phyloP scores from a whole-genome alignment of 2,329 filamentous ascomycete species.

The Ploettnerulaceae sp. region DNA sequence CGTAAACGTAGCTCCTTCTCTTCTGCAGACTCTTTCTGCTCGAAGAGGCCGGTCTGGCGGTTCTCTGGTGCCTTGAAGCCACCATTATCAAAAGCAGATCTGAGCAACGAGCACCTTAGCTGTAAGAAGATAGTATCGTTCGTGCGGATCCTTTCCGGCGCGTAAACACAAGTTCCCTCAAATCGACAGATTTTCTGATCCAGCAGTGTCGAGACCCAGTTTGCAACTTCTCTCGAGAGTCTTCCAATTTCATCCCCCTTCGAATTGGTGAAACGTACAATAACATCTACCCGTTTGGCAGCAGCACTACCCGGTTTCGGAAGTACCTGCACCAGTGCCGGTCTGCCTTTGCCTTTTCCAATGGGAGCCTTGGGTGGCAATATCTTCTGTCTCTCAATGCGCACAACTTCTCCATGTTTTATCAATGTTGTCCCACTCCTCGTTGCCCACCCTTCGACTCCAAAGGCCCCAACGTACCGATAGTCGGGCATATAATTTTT shows the following conservation, averaged over 20 bases:
- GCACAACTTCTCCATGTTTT: constrained; percentile 75
- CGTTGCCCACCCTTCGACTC: constrained; percentile 87
- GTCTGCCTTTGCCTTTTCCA: constrained; percentile 41
- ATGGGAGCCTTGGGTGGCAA: constrained; percentile 49
- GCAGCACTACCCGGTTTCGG: constrained; percentile 38
- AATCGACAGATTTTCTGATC: constrained; percentile 88
- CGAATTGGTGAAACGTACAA: constrained; percentile 84
- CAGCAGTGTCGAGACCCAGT: constrained; percentile 87
- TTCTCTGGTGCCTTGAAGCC: constrained; percentile 63
- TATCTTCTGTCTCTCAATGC: constrained; percentile 80
- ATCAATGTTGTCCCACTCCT: constrained; percentile 72
- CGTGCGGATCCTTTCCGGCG: constrained; percentile 75
- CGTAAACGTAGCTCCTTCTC: constrained; percentile 79
- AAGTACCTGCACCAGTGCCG: constrained; percentile 24
- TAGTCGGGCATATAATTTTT: constrained; percentile 41
- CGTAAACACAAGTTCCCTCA: constrained; percentile 83
- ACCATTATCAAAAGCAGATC: constrained; percentile 64
- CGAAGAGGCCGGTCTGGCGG: constrained; percentile 67
- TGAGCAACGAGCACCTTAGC: constrained; percentile 70
- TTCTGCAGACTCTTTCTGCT: constrained; percentile 78
- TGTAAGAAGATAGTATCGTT: constrained; percentile 96
- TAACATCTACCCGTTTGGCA: constrained; percentile 70
- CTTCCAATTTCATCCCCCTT: constrained; percentile 80
- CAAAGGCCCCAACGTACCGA: constrained; percentile 87
- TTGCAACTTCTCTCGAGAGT: constrained; percentile 77